phyloP scores from a whole-genome alignment of 2,329 filamentous ascomycete species.

The Aspergillus sp. region DNA sequence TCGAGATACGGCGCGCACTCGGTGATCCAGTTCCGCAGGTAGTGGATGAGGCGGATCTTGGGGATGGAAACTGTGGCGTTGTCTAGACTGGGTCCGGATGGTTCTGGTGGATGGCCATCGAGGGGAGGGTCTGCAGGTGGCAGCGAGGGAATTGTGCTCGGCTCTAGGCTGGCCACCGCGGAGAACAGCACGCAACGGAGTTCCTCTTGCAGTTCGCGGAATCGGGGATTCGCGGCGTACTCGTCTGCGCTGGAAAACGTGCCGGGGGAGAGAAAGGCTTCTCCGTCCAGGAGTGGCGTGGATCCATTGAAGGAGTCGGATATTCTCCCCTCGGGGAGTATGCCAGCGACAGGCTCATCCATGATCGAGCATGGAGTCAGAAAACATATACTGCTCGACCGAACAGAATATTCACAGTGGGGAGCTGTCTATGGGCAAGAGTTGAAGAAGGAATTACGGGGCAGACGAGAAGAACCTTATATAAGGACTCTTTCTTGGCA shows the following conservation, averaged over 20 bases:
- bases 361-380: too few relatives aligned
- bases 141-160: slow-evolving; percentile 31
- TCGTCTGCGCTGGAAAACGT: slow-evolving; percentile 26
- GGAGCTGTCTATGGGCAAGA: too few relatives aligned
- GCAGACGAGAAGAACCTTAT: too few relatives aligned
- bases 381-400: too few relatives aligned
- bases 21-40: slow-evolving; percentile 42
- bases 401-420: too few relatives aligned
- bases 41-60: slow-evolving; percentile 34
- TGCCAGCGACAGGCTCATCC: too few relatives aligned
- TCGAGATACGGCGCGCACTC: slow-evolving; percentile 44
- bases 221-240: slow-evolving; percentile 36
- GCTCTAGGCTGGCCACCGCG: slow-evolving; percentile 37
- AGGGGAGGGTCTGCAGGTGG: slow-evolving; percentile 29
- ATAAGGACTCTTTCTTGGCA: too few relatives aligned
- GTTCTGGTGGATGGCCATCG: slow-evolving; percentile 19
- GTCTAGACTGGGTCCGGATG: slow-evolving; percentile 7
- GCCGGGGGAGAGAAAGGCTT: slow-evolving; percentile 23
- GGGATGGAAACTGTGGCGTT: slow-evolving; percentile 28
- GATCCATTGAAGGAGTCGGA: too few relatives aligned
- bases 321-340: too few relatives aligned
- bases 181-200: slow-evolving; percentile 42
- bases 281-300: slow-evolving; percentile 13
- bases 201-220: slow-evolving; percentile 45
- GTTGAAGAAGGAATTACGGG: too few relatives aligned